Base-by-base conservation (phyloP, 805 yeast species). In the Kodamaea nitidulidarum region DNA sequence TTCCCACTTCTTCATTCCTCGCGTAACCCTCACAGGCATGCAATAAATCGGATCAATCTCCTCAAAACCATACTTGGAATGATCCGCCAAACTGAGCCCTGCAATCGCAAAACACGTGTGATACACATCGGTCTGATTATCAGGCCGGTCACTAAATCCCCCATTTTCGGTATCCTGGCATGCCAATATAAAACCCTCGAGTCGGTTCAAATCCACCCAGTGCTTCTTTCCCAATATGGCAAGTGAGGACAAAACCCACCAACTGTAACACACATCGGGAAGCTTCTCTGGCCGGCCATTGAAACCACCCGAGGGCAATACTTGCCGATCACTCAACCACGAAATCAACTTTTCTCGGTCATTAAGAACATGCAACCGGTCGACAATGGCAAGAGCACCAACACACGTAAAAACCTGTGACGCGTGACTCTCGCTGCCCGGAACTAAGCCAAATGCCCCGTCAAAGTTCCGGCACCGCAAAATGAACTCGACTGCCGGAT, bases 201-300 rank as follows among this genome's bases (percentile, higher is more conserved):
- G 64, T 49, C 74, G 78, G 4, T 63, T 71, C 20, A 67, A 70
- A 53, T 87, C 82, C n/a, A 93, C 83, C 88, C 95, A 88, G 47
- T 84, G 75, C 14, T 80, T 58, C 45, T 75, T 79, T 0, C 66
- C 76, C 15, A 91, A 67, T 26, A 87, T 80, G 0, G 84, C 73
- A 41, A 90, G 61, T 2, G 88, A 74, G 2, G 95, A 82, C 15
- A 88, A 58, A 7, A 88, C 95, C 99, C 99, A 93, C 96, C 97
- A 93, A 50, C 93, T 81, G 58, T 93, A 93, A 57, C 99, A 93
- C n/a, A 87, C 96, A 60, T 93, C 99, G 0, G 98, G 95, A 14
- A 88, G 64, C 57, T 93, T 93, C 43, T 93, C 95, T 0, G 98
- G 96, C 36, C 99, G 74, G 1, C 99, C 99, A 55, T 93, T 93